Evolutionary conservation across 169 alveolate genomes (phyloP), one percentile per base, ranked within the genome.

Genomic region (Plasmodium reichenowi): DNA sequence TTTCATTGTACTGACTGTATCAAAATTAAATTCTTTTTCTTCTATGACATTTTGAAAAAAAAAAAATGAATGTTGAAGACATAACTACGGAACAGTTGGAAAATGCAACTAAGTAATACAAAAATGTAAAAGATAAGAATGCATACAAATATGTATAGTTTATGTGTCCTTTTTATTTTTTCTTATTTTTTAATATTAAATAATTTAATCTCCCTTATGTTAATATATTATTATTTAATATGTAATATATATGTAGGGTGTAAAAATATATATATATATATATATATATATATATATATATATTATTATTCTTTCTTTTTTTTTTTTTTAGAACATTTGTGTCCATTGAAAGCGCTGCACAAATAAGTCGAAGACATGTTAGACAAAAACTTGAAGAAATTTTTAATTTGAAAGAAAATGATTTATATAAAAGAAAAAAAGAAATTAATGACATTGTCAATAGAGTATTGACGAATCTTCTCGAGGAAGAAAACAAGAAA

Each of bases 381-480:
- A 48, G 92, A 22, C 48, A 71, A 86, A 71, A 86, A 73, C 56
- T 86, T 20, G 92, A 86, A 52, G 88, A 86, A 13, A 71, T 86
- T 86, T 86, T 86, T 72, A 70, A 86, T 32, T 86, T 86, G 52
- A 75, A 86, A 38, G 87, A 86, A 62, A 72, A 72, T 60, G 64
- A 86, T 20, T 52, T 86, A 73, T 52, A 71, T 43, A 87, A 86
- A 54, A 70, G 92, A 64, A 86, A 86, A 72, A 71, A 86, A 32
- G 92, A 86, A 74, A 86, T 86, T 60, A 86, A 86, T 63, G 92
- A 86, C n/a, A 71, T 86, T 17, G 66, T 86, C 50, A 52, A 64
- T 24, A 72, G 72, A n/a, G 75, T 86, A 47, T 32, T 86, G 52
- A 86, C 64, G 72, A 72, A 60, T 38, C 83, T 86, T 47, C 72